These are phyloP conservation scores for Kuraishia piskuri DNA, from an alignment of 805 yeast species.

Conservation along the genomic window DNA sequence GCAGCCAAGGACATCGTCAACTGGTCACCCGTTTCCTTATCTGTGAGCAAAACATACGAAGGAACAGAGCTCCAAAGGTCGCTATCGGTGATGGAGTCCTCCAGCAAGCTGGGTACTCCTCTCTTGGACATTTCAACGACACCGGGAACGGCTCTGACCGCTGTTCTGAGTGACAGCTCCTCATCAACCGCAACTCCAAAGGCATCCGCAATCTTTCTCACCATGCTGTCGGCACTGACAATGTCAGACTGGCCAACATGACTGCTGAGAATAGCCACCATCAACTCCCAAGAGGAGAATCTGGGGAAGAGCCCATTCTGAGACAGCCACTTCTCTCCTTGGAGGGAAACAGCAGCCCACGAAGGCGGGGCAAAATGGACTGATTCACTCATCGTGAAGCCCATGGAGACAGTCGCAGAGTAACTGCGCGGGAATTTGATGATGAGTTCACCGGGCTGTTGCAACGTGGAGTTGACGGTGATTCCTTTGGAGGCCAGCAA, in stretches of 20 bases:
- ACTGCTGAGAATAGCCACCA: conserved; percentile 34
- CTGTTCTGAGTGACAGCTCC: background rate
- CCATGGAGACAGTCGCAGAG: conserved; percentile 42
- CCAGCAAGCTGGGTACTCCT: background rate
- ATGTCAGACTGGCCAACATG: background rate
- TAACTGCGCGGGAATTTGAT: conserved; percentile 50
- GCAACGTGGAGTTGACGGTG: conserved; percentile 36
- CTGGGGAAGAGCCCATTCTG: conserved; percentile 40
- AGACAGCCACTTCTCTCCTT: conserved; percentile 42
- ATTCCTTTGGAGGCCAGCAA: conserved; percentile 40
- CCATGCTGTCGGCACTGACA: background rate
- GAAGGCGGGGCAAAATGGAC: conserved; percentile 45
- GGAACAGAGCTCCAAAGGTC: background rate
- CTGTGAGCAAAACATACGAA: background rate
- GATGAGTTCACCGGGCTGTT: conserved; percentile 53
- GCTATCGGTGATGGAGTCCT: background rate
- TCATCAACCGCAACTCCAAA: background rate
- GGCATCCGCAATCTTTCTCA: background rate
- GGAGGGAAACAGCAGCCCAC: conserved; percentile 45
- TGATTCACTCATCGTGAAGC: conserved; percentile 47
- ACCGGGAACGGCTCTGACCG: background rate
- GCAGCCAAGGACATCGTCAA: background rate
- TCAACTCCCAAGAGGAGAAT: conserved; percentile 40
- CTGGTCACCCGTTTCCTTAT: background rate
- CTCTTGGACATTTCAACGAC: background rate